Evolutionary conservation across 306 rosid species (phyloP), one percentile per base, ranked within the genome.

Genomic region (Acmispon strigosus): DNA sequence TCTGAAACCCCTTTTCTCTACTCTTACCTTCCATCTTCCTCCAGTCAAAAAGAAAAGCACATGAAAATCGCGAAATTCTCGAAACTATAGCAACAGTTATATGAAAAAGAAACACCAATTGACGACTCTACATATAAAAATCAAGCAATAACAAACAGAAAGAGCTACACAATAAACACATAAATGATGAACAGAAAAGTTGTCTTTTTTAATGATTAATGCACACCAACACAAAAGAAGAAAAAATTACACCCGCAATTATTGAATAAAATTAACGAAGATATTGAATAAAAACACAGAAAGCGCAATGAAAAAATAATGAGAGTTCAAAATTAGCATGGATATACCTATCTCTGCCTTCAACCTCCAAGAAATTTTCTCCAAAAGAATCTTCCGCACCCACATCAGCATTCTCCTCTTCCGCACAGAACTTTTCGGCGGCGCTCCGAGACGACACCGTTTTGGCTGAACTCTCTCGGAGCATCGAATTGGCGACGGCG

Each of bases 301-400:
- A 32, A 32, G 37, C 37, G 8, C 1, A 2, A 4, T 15, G 72
- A 2, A 4, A 62, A 39, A 20, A 32, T 0, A 41, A 37, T 1
- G 15, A 39, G 18, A 49, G 18, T 47, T 62, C 19, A 56, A 36
- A 45, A 44, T 9, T 34, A 32, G 1, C 8, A 65, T 1, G 1
- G 5, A 34, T 24, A 19, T 82, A 92, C 98, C 96, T 87, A 48
- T 86, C 83, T 67, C 83, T 71, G 69, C 47, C 65, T 22, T 90
- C 85, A 45, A 77, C n/a, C 22, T 86, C 92, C 29, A 74, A 69
- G 55, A 80, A 41, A 69, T 86, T 92, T 57, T 89, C 92, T 15
- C 88, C 92, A 11, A 80, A 82, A 2, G 91, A 88, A 71, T 83
- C 82, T 39, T 92, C 93, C 10, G 54, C 27, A 53, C 55, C 71